These are phyloP conservation scores for Pleurotus pulmonarius DNA, from an alignment of 768 basidiomycete species.

Conservation along the genomic window DNA sequence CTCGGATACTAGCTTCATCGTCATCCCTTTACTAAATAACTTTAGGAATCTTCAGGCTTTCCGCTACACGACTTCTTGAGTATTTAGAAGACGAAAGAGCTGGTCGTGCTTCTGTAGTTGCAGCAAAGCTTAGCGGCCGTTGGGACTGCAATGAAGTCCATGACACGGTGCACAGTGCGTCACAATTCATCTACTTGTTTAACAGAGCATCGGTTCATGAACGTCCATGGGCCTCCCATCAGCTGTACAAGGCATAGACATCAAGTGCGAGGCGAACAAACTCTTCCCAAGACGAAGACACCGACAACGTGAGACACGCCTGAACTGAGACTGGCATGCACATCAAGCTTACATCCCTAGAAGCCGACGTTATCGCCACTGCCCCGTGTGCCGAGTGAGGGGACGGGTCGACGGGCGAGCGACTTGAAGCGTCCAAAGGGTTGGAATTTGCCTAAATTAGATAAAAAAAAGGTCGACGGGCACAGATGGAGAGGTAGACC, in stretches of 20 bases:
- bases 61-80: too few species aligned
- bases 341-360: constrained; percentile 41
- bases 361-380: constrained; percentile 48
- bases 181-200: too few species aligned
- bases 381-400: constrained; percentile 46
- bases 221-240: constrained; percentile 43
- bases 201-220: constrained; percentile 20
- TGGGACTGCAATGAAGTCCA: too few species aligned
- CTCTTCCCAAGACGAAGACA: constrained; percentile 53
- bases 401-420: constrained; percentile 45
- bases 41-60: too few species aligned
- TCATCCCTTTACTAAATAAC: too few species aligned
- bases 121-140: too few species aligned
- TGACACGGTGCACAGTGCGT: too few species aligned
- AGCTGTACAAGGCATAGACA: constrained; percentile 39
- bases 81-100: too few species aligned
- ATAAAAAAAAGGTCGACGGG: too few species aligned
- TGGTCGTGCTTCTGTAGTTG: too few species aligned
- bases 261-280: constrained; percentile 49
- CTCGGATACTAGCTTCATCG: too few species aligned
- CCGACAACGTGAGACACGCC: not conserved
- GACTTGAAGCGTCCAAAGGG: constrained; percentile 34
- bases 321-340: not conserved
- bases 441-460: constrained; percentile 36
- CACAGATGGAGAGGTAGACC: constrained; percentile 17